Conservation (phyloP, 495 filamentous ascomycete species). For the Hypoxylon crocopeplum region DNA sequence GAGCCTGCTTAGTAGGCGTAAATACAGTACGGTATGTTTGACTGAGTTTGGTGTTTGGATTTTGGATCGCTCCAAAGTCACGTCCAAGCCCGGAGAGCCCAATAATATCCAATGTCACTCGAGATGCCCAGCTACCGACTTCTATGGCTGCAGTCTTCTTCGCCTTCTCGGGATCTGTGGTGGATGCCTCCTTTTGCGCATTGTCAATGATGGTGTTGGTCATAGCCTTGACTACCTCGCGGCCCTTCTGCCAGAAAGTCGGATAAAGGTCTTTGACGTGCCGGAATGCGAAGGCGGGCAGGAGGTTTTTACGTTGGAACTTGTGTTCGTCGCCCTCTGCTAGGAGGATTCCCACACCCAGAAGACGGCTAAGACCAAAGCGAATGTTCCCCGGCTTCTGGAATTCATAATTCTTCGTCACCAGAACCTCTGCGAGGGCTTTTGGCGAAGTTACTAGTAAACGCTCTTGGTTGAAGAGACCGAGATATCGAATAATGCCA, state of each 20-base stretch:
- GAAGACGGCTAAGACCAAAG: conserved; percentile 63
- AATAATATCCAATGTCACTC: conserved; percentile 87
- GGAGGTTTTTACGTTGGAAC: conserved; percentile 77
- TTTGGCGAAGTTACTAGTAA: conserved; percentile 71
- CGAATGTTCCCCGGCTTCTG: conserved; percentile 69
- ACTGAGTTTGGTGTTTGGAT: conserved; percentile 68
- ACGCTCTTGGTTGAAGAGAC: conserved; percentile 73
- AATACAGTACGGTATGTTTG: conserved; percentile 71
- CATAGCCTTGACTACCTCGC: conserved; percentile 57
- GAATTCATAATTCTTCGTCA: conserved; percentile 80
- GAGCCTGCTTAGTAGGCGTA: conserved; percentile 46
- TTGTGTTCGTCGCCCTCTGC: conserved; percentile 89
- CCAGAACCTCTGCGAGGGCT: conserved; percentile 68
- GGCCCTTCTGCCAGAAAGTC: conserved; percentile 77
- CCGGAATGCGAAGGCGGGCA: conserved; percentile 84
- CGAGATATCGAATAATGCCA: conserved; percentile 80
- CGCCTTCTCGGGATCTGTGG: conserved; percentile 48
- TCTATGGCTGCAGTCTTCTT: conserved; percentile 64
- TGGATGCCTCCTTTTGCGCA: conserved; percentile 46
- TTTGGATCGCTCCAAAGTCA: conserved; percentile 75
- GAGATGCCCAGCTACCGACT: conserved; percentile 69
- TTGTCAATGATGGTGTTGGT: conserved; percentile 42
- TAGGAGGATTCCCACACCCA: conserved; percentile 79
- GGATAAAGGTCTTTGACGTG: conserved; percentile 89
- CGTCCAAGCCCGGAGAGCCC: conserved; percentile 80